Conservation (phyloP, 2,329 filamentous ascomycete species). For the Falciphora oryzae region DNA sequence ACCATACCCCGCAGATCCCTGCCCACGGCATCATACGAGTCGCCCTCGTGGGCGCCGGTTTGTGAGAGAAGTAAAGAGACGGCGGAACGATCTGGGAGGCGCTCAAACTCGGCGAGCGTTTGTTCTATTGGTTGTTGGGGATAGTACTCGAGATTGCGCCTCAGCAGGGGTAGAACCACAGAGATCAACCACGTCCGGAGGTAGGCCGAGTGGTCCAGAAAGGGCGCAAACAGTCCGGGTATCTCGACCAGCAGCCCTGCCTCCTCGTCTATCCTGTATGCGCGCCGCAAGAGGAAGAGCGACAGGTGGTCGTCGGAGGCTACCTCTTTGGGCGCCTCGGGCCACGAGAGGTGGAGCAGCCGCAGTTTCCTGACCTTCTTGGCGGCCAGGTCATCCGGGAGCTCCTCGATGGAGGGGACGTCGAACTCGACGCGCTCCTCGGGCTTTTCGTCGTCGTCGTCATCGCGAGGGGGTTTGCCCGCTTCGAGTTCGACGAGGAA, state of each 20-base stretch:
- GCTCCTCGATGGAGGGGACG: constrained; percentile 44
- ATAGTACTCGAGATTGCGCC: constrained; percentile 67
- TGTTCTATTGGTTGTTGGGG: constrained; percentile 40
- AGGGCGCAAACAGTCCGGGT: constrained; percentile 62
- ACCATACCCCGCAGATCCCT: constrained; percentile 64
- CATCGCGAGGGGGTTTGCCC: constrained; percentile 32
- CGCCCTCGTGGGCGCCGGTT: constrained; percentile 32
- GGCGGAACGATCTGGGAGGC: constrained; percentile 51
- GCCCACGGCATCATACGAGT: constrained; percentile 35
- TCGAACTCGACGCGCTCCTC: constrained; percentile 42
- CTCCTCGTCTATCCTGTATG: constrained; percentile 63
- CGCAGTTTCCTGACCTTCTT: constrained; percentile 59
- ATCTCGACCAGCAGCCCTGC: constrained; percentile 67
- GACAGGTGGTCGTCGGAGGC: constrained; percentile 46
- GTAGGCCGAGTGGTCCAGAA: constrained; percentile 54
- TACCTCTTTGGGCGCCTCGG: constrained; percentile 40
- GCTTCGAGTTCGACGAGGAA: constrained; percentile 54
- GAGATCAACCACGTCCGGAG: constrained; percentile 66
- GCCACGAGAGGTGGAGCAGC: constrained; percentile 49
- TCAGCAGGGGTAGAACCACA: constrained; percentile 60
- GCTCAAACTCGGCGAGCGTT: constrained; percentile 59
- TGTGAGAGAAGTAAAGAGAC: constrained; percentile 56
- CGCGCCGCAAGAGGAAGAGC: constrained; percentile 61
- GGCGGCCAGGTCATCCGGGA: constrained; percentile 59
- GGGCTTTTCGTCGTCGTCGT: constrained; percentile 14